A percentile compares a stretch with the other conserved stretches of the same genome.
These are phyloP conservation scores for Coprinopsis sp. DNA, from an alignment of 768 basidiomycete genomes.

Conservation along the genomic window DNA sequence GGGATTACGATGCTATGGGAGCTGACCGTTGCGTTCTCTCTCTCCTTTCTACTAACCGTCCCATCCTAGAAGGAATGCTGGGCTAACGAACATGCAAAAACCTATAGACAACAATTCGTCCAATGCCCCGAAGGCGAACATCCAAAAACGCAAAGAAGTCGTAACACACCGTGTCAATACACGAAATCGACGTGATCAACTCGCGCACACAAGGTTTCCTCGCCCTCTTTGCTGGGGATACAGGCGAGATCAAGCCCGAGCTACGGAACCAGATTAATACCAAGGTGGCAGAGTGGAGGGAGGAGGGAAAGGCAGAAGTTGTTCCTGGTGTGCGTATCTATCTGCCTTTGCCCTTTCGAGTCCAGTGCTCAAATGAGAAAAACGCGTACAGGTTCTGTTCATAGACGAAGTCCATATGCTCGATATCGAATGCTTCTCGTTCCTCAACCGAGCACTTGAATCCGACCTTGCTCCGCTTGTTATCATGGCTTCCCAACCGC, in stretches of 20 bases:
- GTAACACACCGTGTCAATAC: conserved; percentile 95
- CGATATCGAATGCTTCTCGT: conserved; percentile 99
- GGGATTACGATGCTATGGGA: conserved; percentile 99
- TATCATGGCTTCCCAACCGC: conserved; percentile 96
- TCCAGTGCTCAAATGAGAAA: not conserved
- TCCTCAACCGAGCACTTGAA: conserved; percentile 94
- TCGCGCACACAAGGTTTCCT: conserved; percentile 98
- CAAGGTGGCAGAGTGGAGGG: conserved; percentile 96
- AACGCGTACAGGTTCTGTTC: conserved; percentile 74
- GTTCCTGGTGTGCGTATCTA: conserved; percentile 77
- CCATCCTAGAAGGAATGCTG: conserved; percentile 7
- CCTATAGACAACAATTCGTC: conserved; percentile 89
- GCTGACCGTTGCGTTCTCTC: conserved; percentile 52
- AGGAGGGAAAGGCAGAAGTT: conserved; percentile 97
- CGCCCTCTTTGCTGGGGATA: conserved; percentile 91
- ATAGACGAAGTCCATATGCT: conserved; percentile 99
- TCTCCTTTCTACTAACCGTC: conserved; percentile 3
- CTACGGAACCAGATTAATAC: conserved; percentile 94
- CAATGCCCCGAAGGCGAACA: conserved; percentile 97
- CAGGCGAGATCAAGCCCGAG: conserved; percentile 98
- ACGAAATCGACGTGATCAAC: conserved; percentile 99
- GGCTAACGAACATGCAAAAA: not conserved
- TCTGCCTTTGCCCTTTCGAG: not conserved
- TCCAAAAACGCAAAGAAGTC: conserved; percentile 96
- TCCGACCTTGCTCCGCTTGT: conserved; percentile 91